phyloP scores from a whole-genome alignment of 2,329 filamentous ascomycete genomes.

The Septoria linicola region DNA sequence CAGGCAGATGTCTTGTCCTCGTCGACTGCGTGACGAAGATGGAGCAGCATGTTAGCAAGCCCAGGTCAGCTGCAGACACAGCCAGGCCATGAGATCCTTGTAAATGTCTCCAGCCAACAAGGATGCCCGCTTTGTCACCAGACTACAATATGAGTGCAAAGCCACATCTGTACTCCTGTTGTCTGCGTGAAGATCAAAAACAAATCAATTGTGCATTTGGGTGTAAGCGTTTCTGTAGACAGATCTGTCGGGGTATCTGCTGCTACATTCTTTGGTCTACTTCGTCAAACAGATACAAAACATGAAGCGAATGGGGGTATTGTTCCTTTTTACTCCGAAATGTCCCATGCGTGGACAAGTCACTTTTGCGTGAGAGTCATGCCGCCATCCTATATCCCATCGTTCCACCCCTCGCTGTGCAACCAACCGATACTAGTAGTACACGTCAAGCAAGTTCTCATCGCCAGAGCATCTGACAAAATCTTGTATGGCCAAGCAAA shows the following conservation, averaged over 20 bases:
- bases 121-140: constrained; percentile 14
- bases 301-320: constrained; percentile 15
- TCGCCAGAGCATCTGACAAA: background rate
- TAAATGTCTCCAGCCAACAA: constrained; percentile 5
- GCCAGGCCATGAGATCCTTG: no score
- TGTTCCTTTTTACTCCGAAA: constrained; percentile 4
- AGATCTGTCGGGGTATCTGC: no score
- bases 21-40: constrained; percentile 9
- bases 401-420: constrained; percentile 14
- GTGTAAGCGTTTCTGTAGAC: no score
- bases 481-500: constrained; percentile 1
- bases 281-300: constrained; percentile 5
- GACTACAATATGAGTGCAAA: constrained; percentile 16
- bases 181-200: no score
- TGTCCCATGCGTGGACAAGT: constrained; percentile 1
- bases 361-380: constrained; percentile 6
- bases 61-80: constrained; percentile 7
- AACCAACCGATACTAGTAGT: no score
- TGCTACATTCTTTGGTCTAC: constrained; percentile 4
- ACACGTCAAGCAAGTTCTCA: constrained; percentile 9
- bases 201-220: no score
- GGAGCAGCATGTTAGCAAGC: constrained; percentile 7
- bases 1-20: constrained; percentile 15
- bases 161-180: background rate
- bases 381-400: constrained; percentile 5